Evolutionary conservation across 108 stramenopile species (phyloP), one percentile per base, ranked within the genome.

Genomic region (Cyclotella atomus): DNA sequence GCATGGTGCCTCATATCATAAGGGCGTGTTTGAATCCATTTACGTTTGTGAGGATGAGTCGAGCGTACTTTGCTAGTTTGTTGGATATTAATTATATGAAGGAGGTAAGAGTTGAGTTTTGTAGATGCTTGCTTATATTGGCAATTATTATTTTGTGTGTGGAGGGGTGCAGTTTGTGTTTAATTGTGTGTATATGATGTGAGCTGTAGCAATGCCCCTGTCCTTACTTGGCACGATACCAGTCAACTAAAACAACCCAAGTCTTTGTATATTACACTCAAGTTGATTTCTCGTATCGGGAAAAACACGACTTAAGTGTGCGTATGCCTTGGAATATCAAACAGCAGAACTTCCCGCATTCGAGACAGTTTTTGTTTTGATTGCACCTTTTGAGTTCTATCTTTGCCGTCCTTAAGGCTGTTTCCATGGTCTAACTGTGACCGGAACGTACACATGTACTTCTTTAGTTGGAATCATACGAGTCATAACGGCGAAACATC

Each of bases 11-110:
- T 19, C 91, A 95, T 65, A 91, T 95, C 45, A 21, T 95, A 28
- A 69, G 84, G 49, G 94, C 91, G n/a, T 88, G 76, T 46, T 47
- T 92, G 65, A 95, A 92, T 83, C 94, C 94, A 15, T 75, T 91
- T 41, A 91, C 87, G 10, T 56, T 90, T 16, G 56, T 82, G 14
- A 57, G 83, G 62, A 95, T 95, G 94, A 91, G 84, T 0, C 77
- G 63, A 65, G 91, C 77, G 16, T 95, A 91, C 70, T 92, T 85
- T 68, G 83, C 68, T 21, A 87, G 85, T 54, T 67, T 95, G 64
- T 66, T 89, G 41, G 83, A 92, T 68, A 75, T 92, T 15, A 76
- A 92, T 59, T 92, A 86, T 69, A 44, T 85, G 73, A 74, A 85
- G 72, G 83, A 88, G 83, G 86, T 87, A 57, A 77, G 88, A n/a